phyloP scores from a whole-genome alignment of 495 filamentous ascomycete species.

The Talaromyces stipitatus region DNA sequence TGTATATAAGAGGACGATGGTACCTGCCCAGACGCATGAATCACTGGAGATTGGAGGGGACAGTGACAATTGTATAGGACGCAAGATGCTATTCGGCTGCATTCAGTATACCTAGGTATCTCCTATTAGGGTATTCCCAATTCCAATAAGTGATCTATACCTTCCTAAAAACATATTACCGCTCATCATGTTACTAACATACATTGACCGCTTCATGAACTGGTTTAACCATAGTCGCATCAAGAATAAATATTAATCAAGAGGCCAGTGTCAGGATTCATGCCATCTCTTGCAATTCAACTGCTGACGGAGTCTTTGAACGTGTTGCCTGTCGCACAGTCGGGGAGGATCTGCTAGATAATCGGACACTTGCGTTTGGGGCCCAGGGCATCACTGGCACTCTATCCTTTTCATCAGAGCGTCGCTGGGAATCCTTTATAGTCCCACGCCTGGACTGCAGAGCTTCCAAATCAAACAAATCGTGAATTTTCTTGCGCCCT shows the following conservation, averaged over 20 bases:
- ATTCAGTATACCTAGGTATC: too few species aligned
- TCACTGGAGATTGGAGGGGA: too few species aligned
- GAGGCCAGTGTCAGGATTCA: neutral
- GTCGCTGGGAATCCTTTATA: neutral
- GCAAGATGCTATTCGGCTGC: too few species aligned
- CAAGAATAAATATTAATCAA: neutral
- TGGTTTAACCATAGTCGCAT: neutral
- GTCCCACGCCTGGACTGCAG: neutral
- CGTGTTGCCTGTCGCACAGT: neutral
- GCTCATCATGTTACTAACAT: neutral
- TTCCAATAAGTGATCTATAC: neutral
- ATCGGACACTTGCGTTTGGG: constrained; percentile 4
- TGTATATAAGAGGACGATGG: too few species aligned
- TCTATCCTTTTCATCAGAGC: neutral
- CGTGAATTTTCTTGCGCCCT: constrained; percentile 2
- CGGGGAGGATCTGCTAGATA: neutral
- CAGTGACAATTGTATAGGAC: too few species aligned
- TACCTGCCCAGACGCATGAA: too few species aligned
- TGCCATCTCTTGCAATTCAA: neutral
- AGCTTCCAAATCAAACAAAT: constrained; percentile 6
- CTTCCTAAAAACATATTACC: neutral
- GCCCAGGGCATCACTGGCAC: constrained; percentile 8
- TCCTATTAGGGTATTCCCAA: neutral
- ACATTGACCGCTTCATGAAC: neutral
- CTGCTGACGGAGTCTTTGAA: neutral